Conservation (phyloP, 441 rosid species). For the Pelargonium hybrid region DNA sequence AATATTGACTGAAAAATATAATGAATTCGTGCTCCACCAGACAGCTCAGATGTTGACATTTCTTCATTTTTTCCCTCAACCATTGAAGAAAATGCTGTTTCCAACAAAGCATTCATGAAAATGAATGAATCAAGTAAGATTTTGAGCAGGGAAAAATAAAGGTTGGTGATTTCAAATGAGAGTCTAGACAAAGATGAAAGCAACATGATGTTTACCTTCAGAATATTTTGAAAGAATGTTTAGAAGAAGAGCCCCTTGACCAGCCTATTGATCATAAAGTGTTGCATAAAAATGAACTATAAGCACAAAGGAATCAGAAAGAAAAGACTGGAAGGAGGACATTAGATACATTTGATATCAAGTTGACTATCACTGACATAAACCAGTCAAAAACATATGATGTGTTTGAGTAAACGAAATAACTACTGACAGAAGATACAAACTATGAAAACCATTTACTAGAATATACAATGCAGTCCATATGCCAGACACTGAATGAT, state of each 20-base stretch:
- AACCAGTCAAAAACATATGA: not conserved
- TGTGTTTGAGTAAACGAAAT: not conserved
- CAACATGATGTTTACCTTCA: conserved; percentile 47
- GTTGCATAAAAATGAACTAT: not conserved
- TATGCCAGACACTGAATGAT: not conserved
- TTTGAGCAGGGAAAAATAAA: not conserved
- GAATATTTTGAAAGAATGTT: conserved; percentile 86
- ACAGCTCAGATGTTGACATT: conserved; percentile 80
- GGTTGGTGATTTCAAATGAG: not conserved
- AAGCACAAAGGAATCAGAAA: not conserved
- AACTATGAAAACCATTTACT: not conserved
- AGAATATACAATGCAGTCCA: not conserved
- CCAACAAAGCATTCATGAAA: conserved; percentile 17
- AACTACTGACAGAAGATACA: not conserved
- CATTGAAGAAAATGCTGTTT: conserved; percentile 72
- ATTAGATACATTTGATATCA: not conserved
- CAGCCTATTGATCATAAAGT: conserved; percentile 50
- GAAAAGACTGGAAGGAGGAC: not conserved
- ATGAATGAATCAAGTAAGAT: not conserved
- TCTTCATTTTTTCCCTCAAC: conserved; percentile 79
- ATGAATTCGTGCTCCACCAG: conserved; percentile 87
- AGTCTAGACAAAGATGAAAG: not conserved
- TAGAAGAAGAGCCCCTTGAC: conserved; percentile 90
- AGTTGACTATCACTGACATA: not conserved
- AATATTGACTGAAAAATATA: conserved; percentile 77